phyloP scores from a whole-genome alignment of 1,284 basidiomycete species.

The Microbotryum violaceum region DNA sequence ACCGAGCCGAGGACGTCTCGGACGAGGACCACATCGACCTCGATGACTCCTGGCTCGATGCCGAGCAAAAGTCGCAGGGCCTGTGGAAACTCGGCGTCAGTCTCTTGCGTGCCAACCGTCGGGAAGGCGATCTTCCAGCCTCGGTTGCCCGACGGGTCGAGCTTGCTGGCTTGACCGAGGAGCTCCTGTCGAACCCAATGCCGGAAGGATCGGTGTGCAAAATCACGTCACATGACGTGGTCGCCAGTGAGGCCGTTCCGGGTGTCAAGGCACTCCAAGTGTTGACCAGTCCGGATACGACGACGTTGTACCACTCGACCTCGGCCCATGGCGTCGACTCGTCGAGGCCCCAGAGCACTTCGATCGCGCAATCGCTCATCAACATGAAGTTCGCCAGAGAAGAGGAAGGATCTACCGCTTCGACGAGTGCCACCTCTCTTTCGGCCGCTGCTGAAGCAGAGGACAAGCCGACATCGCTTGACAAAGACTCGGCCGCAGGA shows the following conservation, averaged over 20 bases:
- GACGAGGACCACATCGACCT: slow-evolving; percentile 4
- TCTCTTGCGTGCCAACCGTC: slow-evolving; percentile 11
- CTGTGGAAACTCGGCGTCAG: slow-evolving; percentile 26
- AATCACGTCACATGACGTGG: slow-evolving; percentile 10
- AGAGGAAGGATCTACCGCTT: background rate
- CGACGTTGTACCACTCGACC: slow-evolving; percentile 26
- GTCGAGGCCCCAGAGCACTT: slow-evolving; percentile 1
- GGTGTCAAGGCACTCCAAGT: slow-evolving; percentile 17
- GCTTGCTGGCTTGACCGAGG: slow-evolving; percentile 18
- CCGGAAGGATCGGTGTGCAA: slow-evolving; percentile 14
- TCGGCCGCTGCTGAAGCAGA: background rate
- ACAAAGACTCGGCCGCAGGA: background rate
- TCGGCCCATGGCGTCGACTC: background rate
- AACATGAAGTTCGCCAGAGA: slow-evolving; percentile 30
- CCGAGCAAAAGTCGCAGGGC: slow-evolving; percentile 28
- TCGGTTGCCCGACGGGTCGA: slow-evolving; percentile 27
- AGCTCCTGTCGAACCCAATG: slow-evolving; percentile 18
- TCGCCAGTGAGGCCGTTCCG: slow-evolving; percentile 9
- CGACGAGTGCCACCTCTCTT: background rate
- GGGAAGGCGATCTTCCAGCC: slow-evolving; percentile 10
- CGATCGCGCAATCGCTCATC: slow-evolving; percentile 29
- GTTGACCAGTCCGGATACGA: slow-evolving; percentile 24
- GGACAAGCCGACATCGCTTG: slow-evolving; percentile 6
- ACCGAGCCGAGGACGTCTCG: slow-evolving; percentile 19
- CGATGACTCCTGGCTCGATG: slow-evolving; percentile 20